Percentiles rank a stretch among this genome's conserved stretches.
These are phyloP conservation scores for Exophiala calicioides DNA, from an alignment of 2,329 filamentous ascomycete species.

Conservation along the genomic window DNA sequence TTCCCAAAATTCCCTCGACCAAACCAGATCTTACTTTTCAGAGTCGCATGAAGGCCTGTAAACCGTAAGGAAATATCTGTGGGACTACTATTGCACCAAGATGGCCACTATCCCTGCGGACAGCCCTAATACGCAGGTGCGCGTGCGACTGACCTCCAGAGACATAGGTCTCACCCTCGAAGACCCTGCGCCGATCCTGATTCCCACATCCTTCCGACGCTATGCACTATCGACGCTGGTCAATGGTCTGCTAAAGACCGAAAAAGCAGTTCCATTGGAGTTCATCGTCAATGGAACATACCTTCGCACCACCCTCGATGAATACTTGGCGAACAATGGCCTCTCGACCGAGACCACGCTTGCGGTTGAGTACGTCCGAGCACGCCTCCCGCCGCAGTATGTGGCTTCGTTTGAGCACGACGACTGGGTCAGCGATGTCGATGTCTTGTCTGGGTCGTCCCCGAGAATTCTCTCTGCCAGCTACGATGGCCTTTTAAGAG, in stretches of 20 bases:
- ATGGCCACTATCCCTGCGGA: conserved; percentile 8
- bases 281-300: conserved; percentile 95
- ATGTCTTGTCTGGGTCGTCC: conserved; percentile 67
- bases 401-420: conserved; percentile 94
- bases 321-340: conserved; percentile 82
- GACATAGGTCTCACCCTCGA: conserved; percentile 56
- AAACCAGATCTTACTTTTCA: too few relatives aligned
- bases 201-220: conserved; percentile 57
- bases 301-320: conserved; percentile 82
- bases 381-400: conserved; percentile 83
- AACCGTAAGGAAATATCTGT: too few relatives aligned
- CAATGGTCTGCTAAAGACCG: conserved; percentile 60
- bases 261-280: conserved; percentile 65
- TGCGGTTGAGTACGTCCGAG: conserved; percentile 89
- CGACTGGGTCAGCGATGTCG: conserved; percentile 90
- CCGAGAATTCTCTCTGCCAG: conserved; percentile 85
- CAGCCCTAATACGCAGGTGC: conserved; percentile 46
- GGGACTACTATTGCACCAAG: not conserved
- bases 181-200: conserved; percentile 57
- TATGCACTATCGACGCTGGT: conserved; percentile 64
- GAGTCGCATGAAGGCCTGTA: too few relatives aligned
- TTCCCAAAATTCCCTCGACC: too few relatives aligned
- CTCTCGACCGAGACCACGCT: conserved; percentile 86
- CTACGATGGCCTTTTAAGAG: conserved; percentile 82
- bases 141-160: conserved; percentile 56